Percentiles rank a stretch among this genome's conserved stretches.
Conservation (phyloP, 2,329 filamentous ascomycete genomes). For the Xylariaceae sp. region DNA sequence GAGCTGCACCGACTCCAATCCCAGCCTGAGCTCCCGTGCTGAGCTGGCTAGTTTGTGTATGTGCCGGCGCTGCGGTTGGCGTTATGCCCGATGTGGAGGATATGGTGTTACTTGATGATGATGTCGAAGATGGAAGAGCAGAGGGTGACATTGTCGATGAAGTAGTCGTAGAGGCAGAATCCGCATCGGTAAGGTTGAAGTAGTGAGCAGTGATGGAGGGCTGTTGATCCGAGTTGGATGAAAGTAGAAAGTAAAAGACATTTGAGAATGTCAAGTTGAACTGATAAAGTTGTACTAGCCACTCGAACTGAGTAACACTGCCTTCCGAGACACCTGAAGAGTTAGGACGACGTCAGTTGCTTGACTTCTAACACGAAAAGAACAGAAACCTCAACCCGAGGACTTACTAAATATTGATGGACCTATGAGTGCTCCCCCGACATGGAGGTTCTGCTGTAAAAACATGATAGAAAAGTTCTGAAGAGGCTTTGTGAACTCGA, state of each 20-base stretch:
- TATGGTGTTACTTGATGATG: neutral
- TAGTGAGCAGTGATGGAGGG: conserved; percentile 12
- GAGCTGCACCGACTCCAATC: conserved; percentile 10
- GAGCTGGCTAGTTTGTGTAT: neutral
- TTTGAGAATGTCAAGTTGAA: conserved; percentile 13
- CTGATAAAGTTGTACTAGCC: conserved; percentile 13
- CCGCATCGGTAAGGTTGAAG: conserved; percentile 15
- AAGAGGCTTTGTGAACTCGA: conserved; percentile 22
- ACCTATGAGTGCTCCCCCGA: conserved; percentile 10
- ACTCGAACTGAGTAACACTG: conserved; percentile 18
- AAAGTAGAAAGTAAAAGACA: conserved; percentile 15
- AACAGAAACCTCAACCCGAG: neutral
- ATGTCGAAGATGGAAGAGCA: neutral
- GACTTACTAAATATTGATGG: conserved; percentile 16
- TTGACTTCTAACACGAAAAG: neutral
- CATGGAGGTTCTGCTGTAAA: conserved; percentile 19
- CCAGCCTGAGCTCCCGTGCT: conserved; percentile 13
- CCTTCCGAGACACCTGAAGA: conserved; percentile 9
- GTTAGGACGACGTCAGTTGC: neutral
- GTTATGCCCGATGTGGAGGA: neutral
- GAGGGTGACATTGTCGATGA: conserved; percentile 2
- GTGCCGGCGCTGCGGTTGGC: neutral
- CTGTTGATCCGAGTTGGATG: neutral
- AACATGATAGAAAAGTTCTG: conserved; percentile 24
- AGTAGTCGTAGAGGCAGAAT: neutral